A percentile compares a stretch with the other conserved stretches of the same genome.
Evolutionary conservation across 805 yeast genomes (phyloP).

Genomic region (Suhomyces sp.): DNA sequence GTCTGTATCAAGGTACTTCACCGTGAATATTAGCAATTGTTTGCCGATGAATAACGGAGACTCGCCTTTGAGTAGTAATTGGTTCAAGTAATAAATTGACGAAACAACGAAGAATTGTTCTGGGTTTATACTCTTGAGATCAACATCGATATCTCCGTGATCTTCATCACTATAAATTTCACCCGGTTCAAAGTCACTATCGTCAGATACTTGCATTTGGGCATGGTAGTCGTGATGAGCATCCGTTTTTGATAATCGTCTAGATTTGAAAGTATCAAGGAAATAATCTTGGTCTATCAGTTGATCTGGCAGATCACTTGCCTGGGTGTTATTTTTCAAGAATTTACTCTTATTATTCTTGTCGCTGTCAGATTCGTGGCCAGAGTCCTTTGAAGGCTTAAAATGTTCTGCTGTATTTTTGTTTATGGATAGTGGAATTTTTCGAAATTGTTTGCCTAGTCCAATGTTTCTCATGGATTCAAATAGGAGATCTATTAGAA

Average conservation of each 20-base stretch:
- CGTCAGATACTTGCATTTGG: slow-evolving; percentile 32
- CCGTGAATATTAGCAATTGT: slow-evolving; percentile 23
- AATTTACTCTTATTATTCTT: no score
- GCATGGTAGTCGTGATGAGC: slow-evolving; percentile 14
- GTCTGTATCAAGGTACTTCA: slow-evolving; percentile 18
- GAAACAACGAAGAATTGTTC: slow-evolving; percentile 13
- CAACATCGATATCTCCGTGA: background rate
- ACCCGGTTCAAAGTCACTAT: slow-evolving; percentile 18
- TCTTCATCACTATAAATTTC: background rate
- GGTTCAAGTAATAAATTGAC: slow-evolving; percentile 16
- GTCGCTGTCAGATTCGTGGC: no score
- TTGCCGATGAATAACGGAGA: slow-evolving; percentile 25
- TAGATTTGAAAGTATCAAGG: slow-evolving; percentile 16
- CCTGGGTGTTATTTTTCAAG: no score
- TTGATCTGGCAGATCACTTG: no score
- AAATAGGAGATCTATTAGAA: background rate
- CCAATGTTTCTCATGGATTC: background rate
- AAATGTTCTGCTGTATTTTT: no score
- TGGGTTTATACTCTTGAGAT: background rate
- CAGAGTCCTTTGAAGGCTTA: no score
- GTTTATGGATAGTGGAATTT: no score
- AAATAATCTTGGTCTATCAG: slow-evolving; percentile 11
- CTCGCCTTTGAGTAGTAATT: slow-evolving; percentile 28
- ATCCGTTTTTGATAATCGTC: background rate
- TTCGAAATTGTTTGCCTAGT: no score